A percentile compares a stretch with the other conserved stretches of the same genome.
These are phyloP conservation scores for Nakataea oryzae DNA, from an alignment of 2,329 filamentous ascomycete species.

Conservation along the genomic window DNA sequence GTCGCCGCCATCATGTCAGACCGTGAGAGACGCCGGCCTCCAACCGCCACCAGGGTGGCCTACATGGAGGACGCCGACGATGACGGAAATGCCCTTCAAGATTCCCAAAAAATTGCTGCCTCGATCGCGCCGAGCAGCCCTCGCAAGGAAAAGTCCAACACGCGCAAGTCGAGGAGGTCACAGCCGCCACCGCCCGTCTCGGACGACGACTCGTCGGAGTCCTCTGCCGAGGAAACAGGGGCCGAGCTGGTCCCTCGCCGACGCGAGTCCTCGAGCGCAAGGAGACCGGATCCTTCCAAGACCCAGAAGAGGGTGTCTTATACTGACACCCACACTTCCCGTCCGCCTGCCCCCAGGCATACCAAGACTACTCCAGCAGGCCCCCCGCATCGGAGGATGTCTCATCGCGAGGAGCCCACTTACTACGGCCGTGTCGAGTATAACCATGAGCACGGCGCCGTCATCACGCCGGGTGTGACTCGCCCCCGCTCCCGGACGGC, in stretches of 20 bases:
- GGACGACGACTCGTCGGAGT: neutral
- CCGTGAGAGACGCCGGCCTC: conserved; percentile 15
- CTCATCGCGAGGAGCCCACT: conserved; percentile 20
- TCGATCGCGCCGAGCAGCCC: conserved; percentile 32
- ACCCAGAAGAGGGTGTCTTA: conserved; percentile 13
- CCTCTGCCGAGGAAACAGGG: neutral
- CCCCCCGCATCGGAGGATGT: conserved; percentile 15
- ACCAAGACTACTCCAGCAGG: conserved; percentile 24
- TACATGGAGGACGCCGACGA: conserved; percentile 43
- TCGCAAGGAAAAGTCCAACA: conserved; percentile 40
- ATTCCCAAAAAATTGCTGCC: conserved; percentile 26
- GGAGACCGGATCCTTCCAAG: conserved; percentile 12
- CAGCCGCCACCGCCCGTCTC: neutral
- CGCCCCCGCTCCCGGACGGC: conserved; percentile 28
- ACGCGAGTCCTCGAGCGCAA: conserved; percentile 8
- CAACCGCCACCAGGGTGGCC: conserved; percentile 17
- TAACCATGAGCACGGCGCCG: conserved; percentile 15
- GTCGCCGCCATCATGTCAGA: conserved; percentile 28
- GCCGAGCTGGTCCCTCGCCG: neutral
- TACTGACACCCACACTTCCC: conserved; percentile 7
- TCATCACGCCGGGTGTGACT: conserved; percentile 15
- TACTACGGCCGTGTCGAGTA: conserved; percentile 24
- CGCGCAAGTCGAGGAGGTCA: conserved; percentile 22
- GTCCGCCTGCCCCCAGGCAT: conserved; percentile 22
- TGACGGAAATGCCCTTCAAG: conserved; percentile 27